Base-by-base conservation (phyloP, 805 yeast genomes). In the Yarrowia divulgata region DNA sequence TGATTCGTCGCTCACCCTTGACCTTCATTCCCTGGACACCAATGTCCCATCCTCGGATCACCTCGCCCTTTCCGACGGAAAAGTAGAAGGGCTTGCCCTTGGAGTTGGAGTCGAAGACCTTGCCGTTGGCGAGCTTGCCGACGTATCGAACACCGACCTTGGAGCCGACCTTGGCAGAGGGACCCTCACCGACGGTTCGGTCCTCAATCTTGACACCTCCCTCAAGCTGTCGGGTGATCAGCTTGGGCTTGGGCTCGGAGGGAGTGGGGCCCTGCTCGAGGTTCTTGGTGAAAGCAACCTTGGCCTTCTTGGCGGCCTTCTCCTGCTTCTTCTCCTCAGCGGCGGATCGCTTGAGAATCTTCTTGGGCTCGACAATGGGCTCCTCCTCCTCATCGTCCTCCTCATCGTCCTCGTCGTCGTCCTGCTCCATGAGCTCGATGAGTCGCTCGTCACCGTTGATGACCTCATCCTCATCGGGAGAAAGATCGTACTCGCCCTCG, bases 1-100 rank as follows among this genome's bases (percentile, higher is more conserved):
- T 86, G 74, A 95, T 92, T 84, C 98, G 89, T 86, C 99, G 93
- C 86, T 95, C 99, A 78, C 98, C 98, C 77, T 97, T 97, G 78
- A 91, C 97, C 70, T 97, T 88, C 98, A 95, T 93, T 79, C 98
- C 98, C 70, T 94, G 93, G 76, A 95, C 95, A 85, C 99, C 99
- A 77, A 94, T 86, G 79, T 95, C 99, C 91, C 97, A 95, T 73
- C 98, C 99, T 81, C 91, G 91, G 85, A 95, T 95, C 75, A 97
- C 98, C 83, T 95, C 99, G 78, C 98, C 99, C 80, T 90, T 90
- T 77, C 99, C 99, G 75, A 95, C 86, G 72, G 86, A 87, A 82
- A 95, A 95, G 73, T 82, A 81, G 81, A 95, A 95, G 77, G 99
- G 99, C 84, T 92, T 94, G 77, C 99, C 99, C 73, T 89, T 85